Evolutionary conservation across 2,329 filamentous ascomycete genomes (phyloP), one percentile per base, ranked within the genome.

Genomic region (Colletotrichum eremochloae): DNA sequence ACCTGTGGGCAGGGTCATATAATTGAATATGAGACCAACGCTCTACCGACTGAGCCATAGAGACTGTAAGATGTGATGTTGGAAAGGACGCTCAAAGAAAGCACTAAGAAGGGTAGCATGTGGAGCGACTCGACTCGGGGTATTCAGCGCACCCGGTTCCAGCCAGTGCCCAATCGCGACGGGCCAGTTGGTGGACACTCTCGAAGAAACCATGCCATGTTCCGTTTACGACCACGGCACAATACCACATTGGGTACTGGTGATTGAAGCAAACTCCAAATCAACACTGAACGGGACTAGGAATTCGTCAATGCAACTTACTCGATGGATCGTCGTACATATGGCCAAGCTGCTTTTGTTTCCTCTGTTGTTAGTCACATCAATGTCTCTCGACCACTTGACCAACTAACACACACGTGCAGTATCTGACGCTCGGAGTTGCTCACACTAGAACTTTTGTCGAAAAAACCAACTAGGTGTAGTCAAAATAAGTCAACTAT

Each of bases 41-140:
- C 70, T 72, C 70, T 72, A 55, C 70, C 70, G 46, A 72, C 70
- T 72, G 70, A 72, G 70, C 70, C 70, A 72, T 50, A 63, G 60
- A 72, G 69, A 72, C 69, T 14, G 7, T 44, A 24, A 1, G 24
- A 24, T 1, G 24, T 24, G 24, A 24, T 24, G 24, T 24, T 24
- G 24, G 1, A 1, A 24, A 24, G 24, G 24, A 24, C 24, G 1
- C 24, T 24, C 24, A 24, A 24, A 24, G 24, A 1, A 24, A 24
- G 24, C 24, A 24, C 24, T 24, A 24, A 24, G 24, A 24, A 24
- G 24, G 24, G 24, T 24, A 24, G 24, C 24, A 24, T 24, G 24
- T 24, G 24, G 24, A 24, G 24, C 24, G 24, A 24, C 24, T 24
- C 24, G 24, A 24, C 24, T 24, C 24, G 1, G 1, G 24, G 24